These are phyloP conservation scores for Gossypium stocksii DNA, from an alignment of 345 rosid genomes.

Conservation along the genomic window DNA sequence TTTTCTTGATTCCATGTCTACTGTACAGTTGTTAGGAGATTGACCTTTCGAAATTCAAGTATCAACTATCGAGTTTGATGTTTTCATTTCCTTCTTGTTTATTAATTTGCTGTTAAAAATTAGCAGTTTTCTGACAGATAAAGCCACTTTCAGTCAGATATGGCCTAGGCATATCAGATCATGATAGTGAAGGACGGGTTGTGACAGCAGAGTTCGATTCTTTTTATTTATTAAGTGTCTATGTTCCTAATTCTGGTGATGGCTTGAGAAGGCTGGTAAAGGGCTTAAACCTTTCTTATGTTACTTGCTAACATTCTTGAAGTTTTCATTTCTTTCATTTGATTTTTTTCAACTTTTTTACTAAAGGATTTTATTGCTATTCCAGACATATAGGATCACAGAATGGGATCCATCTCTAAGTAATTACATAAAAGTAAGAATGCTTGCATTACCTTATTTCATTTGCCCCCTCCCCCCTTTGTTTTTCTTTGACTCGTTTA, in stretches of 20 bases:
- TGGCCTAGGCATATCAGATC: slow-evolving; percentile 71
- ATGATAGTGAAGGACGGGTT: slow-evolving; percentile 83
- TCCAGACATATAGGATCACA: slow-evolving; percentile 63
- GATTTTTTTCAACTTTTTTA: not conserved
- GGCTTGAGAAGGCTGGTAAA: slow-evolving; percentile 91
- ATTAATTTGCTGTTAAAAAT: not conserved
- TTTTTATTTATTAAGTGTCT: slow-evolving; percentile 62
- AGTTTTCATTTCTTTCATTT: slow-evolving; percentile 14
- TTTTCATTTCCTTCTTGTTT: slow-evolving; percentile 1
- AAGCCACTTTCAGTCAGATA: slow-evolving; percentile 87
- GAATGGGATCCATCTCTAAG: slow-evolving; percentile 85
- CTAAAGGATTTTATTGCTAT: slow-evolving; percentile 19
- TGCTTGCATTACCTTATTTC: not conserved
- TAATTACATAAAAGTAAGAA: slow-evolving; percentile 72
- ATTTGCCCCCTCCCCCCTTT: not conserved
- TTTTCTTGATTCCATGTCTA: not conserved
- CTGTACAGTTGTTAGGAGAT: not conserved
- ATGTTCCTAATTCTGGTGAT: slow-evolving; percentile 95
- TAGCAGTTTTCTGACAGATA: slow-evolving; percentile 43
- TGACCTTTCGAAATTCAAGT: not conserved
- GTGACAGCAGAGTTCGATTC: slow-evolving; percentile 85
- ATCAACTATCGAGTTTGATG: not conserved
- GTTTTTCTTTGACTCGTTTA: not conserved
- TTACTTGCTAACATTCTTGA: not conserved
- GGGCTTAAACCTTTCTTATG: slow-evolving; percentile 7